Conservation (phyloP, 2,329 filamentous ascomycete species). For the Aureobasidium namibiae region DNA sequence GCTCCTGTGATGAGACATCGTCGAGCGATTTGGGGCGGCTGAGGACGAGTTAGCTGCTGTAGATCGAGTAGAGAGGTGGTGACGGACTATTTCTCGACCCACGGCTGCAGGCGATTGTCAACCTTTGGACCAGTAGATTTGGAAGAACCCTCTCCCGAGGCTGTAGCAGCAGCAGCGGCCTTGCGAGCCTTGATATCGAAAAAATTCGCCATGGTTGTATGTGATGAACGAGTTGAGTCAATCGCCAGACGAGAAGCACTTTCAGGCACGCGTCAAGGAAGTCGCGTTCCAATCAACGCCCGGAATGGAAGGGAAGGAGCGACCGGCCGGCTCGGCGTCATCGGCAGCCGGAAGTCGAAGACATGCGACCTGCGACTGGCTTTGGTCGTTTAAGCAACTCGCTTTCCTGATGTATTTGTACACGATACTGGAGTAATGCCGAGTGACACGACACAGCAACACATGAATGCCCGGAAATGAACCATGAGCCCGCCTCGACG, state of each 20-base stretch:
- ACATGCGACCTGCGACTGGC: background rate
- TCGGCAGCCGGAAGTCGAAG: background rate
- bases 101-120: constrained; percentile 70
- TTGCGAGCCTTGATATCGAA: constrained; percentile 89
- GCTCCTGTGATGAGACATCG: constrained; percentile 95
- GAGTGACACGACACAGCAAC: background rate
- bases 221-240: background rate
- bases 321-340: background rate
- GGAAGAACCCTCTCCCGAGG: constrained; percentile 53
- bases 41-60: constrained; percentile 8
- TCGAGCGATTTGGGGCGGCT: constrained; percentile 89
- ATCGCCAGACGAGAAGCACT: background rate
- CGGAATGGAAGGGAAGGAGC: background rate
- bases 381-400: no score
- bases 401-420: background rate
- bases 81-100: constrained; percentile 97
- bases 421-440: background rate
- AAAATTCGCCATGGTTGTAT: constrained; percentile 66
- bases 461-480: constrained; percentile 23
- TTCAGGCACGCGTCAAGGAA: background rate
- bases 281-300: background rate
- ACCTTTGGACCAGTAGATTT: constrained; percentile 57
- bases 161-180: constrained; percentile 59
- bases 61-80: background rate
- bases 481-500: constrained; percentile 25